A percentile compares a stretch with the other conserved stretches of the same genome.
These are phyloP conservation scores for Prototheca cutis DNA, from an alignment of 163 green algal species.

Conservation along the genomic window DNA sequence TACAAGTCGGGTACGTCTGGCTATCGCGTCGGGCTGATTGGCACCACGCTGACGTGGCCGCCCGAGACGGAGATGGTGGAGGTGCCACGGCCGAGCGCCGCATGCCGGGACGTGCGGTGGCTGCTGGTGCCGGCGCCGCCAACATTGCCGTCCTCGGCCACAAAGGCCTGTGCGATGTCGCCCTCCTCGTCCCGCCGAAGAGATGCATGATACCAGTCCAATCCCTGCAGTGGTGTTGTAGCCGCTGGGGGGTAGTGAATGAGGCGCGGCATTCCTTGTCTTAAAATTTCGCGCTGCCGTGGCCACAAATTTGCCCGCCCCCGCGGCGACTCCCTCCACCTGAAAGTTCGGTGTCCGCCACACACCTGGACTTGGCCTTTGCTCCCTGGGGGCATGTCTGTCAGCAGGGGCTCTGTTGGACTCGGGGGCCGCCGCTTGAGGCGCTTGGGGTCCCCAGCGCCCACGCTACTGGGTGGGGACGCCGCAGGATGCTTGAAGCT, in stretches of 20 bases:
- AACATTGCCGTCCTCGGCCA: background rate
- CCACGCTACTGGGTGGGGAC: background rate
- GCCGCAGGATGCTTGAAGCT: background rate
- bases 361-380: background rate
- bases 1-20: no score
- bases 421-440: background rate
- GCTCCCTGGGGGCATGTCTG: background rate
- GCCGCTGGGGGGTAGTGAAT: no score
- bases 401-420: background rate
- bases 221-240: constrained; percentile 1
- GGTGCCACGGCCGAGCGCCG: background rate
- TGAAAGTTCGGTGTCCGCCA: background rate
- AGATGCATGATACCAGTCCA: background rate
- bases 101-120: no score
- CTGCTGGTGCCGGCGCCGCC: background rate
- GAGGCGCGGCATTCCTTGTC: no score
- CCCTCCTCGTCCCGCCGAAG: background rate
- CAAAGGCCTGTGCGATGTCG: background rate
- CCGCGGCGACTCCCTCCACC: background rate
- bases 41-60: no score
- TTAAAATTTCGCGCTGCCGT: no score
- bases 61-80: no score
- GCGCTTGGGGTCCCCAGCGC: background rate
- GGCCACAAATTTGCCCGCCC: no score
- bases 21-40: no score